Conservation (phyloP, 768 basidiomycete genomes). For the Pisolithus tinctorius region DNA sequence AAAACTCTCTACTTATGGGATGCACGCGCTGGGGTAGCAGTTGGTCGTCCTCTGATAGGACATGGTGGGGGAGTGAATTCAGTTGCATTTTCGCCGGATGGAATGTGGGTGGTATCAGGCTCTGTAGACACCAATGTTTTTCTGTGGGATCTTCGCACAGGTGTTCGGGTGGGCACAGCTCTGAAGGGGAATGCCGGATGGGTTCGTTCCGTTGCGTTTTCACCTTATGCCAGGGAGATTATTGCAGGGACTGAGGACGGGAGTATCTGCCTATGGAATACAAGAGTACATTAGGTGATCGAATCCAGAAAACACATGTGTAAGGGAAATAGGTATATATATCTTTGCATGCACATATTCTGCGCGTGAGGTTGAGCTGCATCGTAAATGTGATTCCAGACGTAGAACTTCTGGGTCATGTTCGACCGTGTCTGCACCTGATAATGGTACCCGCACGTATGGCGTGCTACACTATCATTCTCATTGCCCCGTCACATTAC, state of each 20-base stretch:
- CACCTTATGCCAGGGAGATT: neutral
- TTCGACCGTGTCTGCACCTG: too few relatives aligned
- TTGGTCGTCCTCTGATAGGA: neutral
- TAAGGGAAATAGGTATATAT: too few relatives aligned
- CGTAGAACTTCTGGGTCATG: neutral
- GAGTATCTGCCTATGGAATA: neutral
- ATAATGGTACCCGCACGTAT: too few relatives aligned
- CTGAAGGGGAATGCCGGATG: neutral
- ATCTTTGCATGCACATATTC: too few relatives aligned
- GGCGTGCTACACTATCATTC: too few relatives aligned
- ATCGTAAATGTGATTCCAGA: neutral
- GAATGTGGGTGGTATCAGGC: neutral
- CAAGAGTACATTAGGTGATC: neutral
- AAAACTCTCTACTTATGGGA: neutral
- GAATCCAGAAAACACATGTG: neutral
- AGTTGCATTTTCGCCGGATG: slow-evolving; percentile 1
- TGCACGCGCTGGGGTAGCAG: neutral
- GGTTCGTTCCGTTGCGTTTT: neutral
- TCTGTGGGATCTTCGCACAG: neutral
- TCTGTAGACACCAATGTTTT: neutral
- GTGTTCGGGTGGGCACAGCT: neutral
- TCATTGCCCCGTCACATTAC: too few relatives aligned
- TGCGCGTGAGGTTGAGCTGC: too few relatives aligned
- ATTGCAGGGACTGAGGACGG: neutral
- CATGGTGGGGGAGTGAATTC: neutral